Percentiles rank a stretch among this genome's conserved stretches.
Evolutionary conservation across 768 basidiomycete species (phyloP).

Genomic region (Dendrothele bispora): DNA sequence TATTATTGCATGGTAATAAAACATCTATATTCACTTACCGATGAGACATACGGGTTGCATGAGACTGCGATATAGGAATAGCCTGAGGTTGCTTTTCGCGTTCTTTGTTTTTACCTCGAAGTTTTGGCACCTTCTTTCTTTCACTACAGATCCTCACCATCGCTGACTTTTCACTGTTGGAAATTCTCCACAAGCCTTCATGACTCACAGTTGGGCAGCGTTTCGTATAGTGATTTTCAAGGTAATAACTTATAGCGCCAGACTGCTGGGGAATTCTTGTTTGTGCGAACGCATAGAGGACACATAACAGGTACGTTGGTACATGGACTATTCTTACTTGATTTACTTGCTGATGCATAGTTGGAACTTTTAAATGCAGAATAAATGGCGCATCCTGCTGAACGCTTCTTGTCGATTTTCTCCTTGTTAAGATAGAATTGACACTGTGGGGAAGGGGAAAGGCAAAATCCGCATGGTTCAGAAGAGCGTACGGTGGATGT

Average conservation of each 20-base stretch:
- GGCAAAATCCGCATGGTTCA: background rate
- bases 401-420: background rate
- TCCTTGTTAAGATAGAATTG: background rate
- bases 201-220: no score
- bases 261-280: background rate
- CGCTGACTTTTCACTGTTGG: no score
- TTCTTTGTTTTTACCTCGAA: no score
- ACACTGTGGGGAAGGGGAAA: background rate
- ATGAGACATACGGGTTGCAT: no score
- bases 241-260: constrained; percentile 8
- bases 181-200: no score
- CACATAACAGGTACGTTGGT: constrained; percentile 6
- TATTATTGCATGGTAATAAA: no score
- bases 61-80: no score
- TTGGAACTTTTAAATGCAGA: background rate
- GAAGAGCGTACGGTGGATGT: constrained; percentile 8
- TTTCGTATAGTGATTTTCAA: background rate
- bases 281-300: background rate
- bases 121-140: no score
- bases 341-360: background rate
- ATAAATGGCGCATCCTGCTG: background rate
- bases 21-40: no score
- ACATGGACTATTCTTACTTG: background rate
- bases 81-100: no score
- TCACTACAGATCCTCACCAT: no score